Conservation (phyloP, 2,329 filamentous ascomycete species). For the Blumeriella jaapii region DNA sequence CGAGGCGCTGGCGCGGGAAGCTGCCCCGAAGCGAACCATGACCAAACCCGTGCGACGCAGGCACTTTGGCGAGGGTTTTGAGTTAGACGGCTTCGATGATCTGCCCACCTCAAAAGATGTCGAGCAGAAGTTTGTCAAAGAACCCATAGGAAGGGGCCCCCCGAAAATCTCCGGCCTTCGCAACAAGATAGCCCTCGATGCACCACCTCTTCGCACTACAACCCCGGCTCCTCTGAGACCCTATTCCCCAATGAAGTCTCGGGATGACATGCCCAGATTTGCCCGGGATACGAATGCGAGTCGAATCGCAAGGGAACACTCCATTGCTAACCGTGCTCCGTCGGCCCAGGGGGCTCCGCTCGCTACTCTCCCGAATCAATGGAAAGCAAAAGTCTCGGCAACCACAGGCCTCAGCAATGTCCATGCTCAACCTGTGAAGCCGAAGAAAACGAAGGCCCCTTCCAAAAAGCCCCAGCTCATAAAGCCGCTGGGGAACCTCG, state of each 20-base stretch:
- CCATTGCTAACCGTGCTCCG: slow-evolving; percentile 46
- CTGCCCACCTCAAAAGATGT: slow-evolving; percentile 74
- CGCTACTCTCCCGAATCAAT: slow-evolving; percentile 34
- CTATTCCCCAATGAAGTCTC: slow-evolving; percentile 29
- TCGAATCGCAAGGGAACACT: slow-evolving; percentile 51
- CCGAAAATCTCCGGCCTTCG: slow-evolving; percentile 48
- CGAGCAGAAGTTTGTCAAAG: slow-evolving; percentile 75
- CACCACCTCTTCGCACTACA: slow-evolving; percentile 40
- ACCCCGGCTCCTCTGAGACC: slow-evolving; percentile 48
- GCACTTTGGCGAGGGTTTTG: slow-evolving; percentile 83
- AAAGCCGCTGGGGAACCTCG: slow-evolving; percentile 65
- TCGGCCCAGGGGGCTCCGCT: slow-evolving; percentile 37
- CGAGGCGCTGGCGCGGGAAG: slow-evolving; percentile 29
- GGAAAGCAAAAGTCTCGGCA: slow-evolving; percentile 27
- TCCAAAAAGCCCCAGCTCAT: slow-evolving; percentile 78
- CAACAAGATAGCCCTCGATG: slow-evolving; percentile 44
- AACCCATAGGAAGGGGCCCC: slow-evolving; percentile 57
- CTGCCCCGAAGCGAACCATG: slow-evolving; percentile 55
- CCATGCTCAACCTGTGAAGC: slow-evolving; percentile 36
- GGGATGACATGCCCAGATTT: slow-evolving; percentile 47
- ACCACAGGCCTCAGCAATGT: slow-evolving; percentile 34
- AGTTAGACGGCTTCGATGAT: slow-evolving; percentile 90
- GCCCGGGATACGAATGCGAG: slow-evolving; percentile 55
- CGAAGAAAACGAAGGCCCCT: slow-evolving; percentile 44
- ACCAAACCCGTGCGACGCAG: slow-evolving; percentile 59